Base-by-base conservation (phyloP, 805 yeast species). In the Ogataea zsoltii region DNA sequence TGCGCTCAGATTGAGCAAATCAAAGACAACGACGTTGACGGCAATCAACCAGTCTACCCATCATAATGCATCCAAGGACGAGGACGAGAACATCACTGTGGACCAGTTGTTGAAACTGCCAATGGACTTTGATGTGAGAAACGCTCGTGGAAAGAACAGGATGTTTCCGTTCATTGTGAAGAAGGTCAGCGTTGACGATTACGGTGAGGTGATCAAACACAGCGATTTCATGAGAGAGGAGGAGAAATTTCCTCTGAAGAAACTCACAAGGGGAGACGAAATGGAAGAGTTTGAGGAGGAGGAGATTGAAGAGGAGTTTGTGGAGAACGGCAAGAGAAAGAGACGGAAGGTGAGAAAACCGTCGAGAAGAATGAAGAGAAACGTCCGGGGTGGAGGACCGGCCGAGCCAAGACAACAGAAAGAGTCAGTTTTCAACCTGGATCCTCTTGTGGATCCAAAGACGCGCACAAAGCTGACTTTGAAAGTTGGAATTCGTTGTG, bases 141-240 rank as follows among this genome's bases (percentile, higher is more conserved):
- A 70, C 5, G 71, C 74, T 30, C 67, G 63, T 57, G 78, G 71
- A 63, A 77, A 60, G 65, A 74, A 71, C 63, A 78, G 74, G 35
- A 84, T 86, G 87, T 94, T 92, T 59, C 98, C 96, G 11, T 85
- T 71, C 54, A 68, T 79, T 31, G 75, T 77, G 1, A 76, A 72
- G 25, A 78, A 79, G 54, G 69, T 76, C 18, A 80, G 85, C 53
- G 69, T 75, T 38, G 98, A 94, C 60, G 97, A 92, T 53, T 94
- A 92, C 63, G 99, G 99, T 25, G 83, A 80, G 45, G 67, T 83
- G 2, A 82, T 91, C 16, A 82, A 84, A 50, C 75, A 76, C 34
- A 77, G 80, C 31, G 85, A 83, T 54, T 85, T 83, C 57, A 75
- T 72, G 26, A 68, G 76, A 45, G 79, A 73, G 28, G 83, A 79